phyloP scores from a whole-genome alignment of 208 protist genomes.

The Polymyxa betae region DNA sequence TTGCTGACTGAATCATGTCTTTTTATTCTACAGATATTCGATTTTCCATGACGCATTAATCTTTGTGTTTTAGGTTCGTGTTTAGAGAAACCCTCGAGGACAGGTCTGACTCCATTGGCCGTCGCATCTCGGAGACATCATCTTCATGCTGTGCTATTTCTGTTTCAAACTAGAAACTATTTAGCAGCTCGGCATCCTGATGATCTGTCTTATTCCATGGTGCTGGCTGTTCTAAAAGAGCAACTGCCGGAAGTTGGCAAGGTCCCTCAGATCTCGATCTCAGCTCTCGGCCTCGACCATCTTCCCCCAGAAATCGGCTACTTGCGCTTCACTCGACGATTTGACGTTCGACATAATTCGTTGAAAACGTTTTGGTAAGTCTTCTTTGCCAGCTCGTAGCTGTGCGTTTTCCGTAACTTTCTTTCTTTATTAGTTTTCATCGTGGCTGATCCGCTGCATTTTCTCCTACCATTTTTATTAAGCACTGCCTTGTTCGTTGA shows the following conservation, averaged over 20 bases:
- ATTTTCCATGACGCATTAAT: too few species aligned
- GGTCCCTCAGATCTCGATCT: neutral
- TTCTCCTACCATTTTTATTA: too few species aligned
- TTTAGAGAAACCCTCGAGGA: neutral
- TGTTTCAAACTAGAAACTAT: neutral
- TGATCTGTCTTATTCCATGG: neutral
- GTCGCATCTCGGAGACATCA: neutral
- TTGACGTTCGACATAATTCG: conserved; percentile 37
- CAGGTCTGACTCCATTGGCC: neutral
- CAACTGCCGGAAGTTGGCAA: neutral
- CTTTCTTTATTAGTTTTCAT: too few species aligned
- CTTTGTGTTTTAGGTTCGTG: too few species aligned
- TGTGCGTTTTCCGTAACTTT: too few species aligned
- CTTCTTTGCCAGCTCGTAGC: too few species aligned
- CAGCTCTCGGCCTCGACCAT: neutral
- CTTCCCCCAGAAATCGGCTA: neutral
- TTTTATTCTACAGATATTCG: too few species aligned
- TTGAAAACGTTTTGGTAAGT: conserved; percentile 15
- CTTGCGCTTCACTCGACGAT: neutral
- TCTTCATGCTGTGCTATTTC: neutral
- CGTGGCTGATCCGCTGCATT: too few species aligned
- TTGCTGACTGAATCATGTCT: too few species aligned
- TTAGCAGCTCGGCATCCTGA: conserved; percentile 5
- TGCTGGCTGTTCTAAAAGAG: neutral
- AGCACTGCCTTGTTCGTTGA: too few species aligned